Conservation (phyloP, 148 eudicot species). For the Fallopia convolvulus region DNA sequence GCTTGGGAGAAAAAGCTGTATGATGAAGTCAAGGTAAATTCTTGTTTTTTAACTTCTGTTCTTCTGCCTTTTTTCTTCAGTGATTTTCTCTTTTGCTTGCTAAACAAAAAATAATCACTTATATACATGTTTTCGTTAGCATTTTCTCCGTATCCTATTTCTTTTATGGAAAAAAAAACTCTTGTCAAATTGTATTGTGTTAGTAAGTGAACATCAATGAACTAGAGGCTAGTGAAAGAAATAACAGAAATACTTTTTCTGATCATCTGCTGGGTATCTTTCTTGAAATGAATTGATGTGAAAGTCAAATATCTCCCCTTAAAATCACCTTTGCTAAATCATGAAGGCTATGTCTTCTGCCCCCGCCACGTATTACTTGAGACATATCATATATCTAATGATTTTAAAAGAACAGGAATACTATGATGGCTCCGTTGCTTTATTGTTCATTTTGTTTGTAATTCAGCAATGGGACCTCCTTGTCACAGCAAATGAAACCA, state of each 20-base stretch:
- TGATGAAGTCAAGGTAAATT: slow-evolving; percentile 86
- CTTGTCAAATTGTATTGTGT: not conserved
- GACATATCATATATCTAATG: not conserved
- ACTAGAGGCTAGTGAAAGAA: not conserved
- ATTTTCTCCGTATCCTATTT: not conserved
- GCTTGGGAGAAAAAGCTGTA: slow-evolving; percentile 99
- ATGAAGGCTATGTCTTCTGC: not conserved
- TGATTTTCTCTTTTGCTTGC: not conserved
- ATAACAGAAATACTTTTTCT: not conserved
- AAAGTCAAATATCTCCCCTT: not conserved
- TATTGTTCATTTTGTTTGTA: too few relatives aligned
- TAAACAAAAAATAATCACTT: too few relatives aligned
- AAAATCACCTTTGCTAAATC: not conserved
- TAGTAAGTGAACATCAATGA: not conserved
- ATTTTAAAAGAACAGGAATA: not conserved
- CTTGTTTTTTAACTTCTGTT: not conserved
- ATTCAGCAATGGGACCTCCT: not conserved
- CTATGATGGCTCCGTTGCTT: too few relatives aligned
- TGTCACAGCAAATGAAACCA: not conserved
- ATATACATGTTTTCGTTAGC: too few relatives aligned
- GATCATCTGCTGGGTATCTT: not conserved
- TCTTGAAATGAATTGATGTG: not conserved
- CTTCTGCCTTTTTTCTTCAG: not conserved
- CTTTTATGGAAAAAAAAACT: not conserved
- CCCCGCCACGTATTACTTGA: not conserved